Percentiles rank a stretch among this genome's conserved stretches.
Conservation (phyloP, 202 grass and related monocot species). For the Schoenoplectus tabernaemontani region DNA sequence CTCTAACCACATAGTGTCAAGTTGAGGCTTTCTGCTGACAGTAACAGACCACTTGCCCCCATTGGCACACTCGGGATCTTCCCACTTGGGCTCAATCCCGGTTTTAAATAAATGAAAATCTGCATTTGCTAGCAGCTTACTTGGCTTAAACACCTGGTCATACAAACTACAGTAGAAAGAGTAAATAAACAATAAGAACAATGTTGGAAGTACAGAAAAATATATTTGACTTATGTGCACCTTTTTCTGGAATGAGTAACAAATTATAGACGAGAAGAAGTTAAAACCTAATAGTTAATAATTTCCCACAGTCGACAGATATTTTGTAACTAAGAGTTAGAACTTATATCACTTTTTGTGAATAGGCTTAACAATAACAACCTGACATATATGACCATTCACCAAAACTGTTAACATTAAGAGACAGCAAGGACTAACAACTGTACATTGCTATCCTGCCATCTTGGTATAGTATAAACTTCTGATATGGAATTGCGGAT, state of each 20-base stretch:
- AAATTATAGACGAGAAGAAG: neutral
- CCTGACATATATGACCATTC: neutral
- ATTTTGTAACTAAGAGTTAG: neutral
- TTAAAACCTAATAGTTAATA: neutral
- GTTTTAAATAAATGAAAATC: slow-evolving; percentile 96
- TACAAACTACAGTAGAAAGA: slow-evolving; percentile 55
- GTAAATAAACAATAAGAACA: slow-evolving; percentile 2
- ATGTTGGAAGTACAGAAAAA: neutral
- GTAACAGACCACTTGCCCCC: slow-evolving; percentile 94
- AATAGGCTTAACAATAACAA: neutral
- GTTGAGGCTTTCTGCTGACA: slow-evolving; percentile 52
- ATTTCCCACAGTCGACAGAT: neutral
- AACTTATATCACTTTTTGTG: neutral
- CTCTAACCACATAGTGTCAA: slow-evolving; percentile 95
- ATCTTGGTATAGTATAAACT: neutral
- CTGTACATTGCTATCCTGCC: neutral
- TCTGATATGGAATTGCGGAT: neutral
- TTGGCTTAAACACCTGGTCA: slow-evolving; percentile 85
- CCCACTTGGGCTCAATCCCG: slow-evolving; percentile 93
- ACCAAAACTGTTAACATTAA: neutral
- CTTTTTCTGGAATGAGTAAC: neutral
- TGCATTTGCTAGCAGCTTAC: slow-evolving; percentile 62
- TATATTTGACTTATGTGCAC: neutral
- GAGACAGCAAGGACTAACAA: neutral
- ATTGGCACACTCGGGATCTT: slow-evolving; percentile 96